These are phyloP conservation scores for Ogataea minuta DNA, from an alignment of 805 yeast species.

Conservation along the genomic window DNA sequence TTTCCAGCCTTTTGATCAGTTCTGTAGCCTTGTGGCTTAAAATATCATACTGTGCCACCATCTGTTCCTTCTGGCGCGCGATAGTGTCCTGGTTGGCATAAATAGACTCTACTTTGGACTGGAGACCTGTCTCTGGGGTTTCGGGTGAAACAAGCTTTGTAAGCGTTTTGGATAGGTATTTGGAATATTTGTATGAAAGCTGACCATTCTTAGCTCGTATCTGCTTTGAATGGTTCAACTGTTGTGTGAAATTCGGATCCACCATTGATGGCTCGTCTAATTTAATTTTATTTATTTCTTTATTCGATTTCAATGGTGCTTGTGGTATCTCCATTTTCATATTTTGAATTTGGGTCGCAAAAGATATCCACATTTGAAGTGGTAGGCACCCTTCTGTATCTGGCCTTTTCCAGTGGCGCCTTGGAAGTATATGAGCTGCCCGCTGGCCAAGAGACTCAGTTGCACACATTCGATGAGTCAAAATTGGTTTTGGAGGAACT, in stretches of 20 bases:
- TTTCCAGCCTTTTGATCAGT: slow-evolving; percentile 17
- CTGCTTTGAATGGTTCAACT: slow-evolving; percentile 24
- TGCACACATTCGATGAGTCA: slow-evolving; percentile 1
- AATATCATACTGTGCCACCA: slow-evolving; percentile 16
- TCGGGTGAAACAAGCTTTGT: slow-evolving; percentile 15
- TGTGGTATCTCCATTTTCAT: slow-evolving; percentile 18
- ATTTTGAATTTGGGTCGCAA: slow-evolving; percentile 13
- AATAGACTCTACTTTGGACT: slow-evolving; percentile 28
- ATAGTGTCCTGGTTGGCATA: slow-evolving; percentile 31
- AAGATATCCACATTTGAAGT: slow-evolving; percentile 22
- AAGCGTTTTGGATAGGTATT: slow-evolving; percentile 23
- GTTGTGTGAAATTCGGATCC: slow-evolving; percentile 27
- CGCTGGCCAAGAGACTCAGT: slow-evolving; percentile 2
- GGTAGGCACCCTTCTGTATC: slow-evolving; percentile 18
- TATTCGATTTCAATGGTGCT: slow-evolving; percentile 16
- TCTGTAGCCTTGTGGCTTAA: slow-evolving; percentile 12
- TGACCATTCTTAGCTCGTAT: slow-evolving; percentile 22
- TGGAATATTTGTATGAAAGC: slow-evolving; percentile 22
- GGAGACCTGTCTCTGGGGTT: slow-evolving; percentile 21
- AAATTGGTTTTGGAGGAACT: slow-evolving; percentile 18
- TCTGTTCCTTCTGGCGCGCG: slow-evolving; percentile 19
- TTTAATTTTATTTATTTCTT: slow-evolving; percentile 1
- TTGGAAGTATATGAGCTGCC: slow-evolving; percentile 23
- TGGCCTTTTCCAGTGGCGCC: slow-evolving; percentile 23
- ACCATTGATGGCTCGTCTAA: slow-evolving; percentile 10